Evolutionary conservation across 306 rosid genomes (phyloP).

Genomic region (Fragaria iinumae): DNA sequence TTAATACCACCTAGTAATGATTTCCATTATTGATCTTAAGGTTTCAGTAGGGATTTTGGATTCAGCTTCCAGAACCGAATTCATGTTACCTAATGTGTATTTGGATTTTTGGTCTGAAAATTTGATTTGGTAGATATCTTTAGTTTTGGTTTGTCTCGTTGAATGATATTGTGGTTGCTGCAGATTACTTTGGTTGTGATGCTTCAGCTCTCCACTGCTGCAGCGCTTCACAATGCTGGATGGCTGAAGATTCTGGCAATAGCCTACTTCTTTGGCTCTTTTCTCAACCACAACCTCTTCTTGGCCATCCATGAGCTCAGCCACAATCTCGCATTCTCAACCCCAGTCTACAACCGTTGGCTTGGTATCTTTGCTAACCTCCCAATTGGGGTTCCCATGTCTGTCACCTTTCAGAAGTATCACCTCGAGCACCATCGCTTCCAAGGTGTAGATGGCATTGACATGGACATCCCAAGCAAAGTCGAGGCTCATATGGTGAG

Average conservation of each 20-base stretch:
- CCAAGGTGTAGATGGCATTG: constrained; percentile 92
- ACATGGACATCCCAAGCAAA: constrained; percentile 84
- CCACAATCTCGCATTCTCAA: constrained; percentile 93
- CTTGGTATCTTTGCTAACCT: constrained; percentile 91
- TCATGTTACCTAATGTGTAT: neutral
- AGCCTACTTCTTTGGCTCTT: constrained; percentile 90
- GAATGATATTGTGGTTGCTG: constrained; percentile 29
- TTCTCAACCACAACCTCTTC: constrained; percentile 94
- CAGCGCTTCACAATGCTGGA: constrained; percentile 52
- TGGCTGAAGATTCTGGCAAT: constrained; percentile 75
- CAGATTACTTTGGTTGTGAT: constrained; percentile 70
- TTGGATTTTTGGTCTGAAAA: neutral
- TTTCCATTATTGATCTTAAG: neutral
- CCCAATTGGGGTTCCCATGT: constrained; percentile 92
- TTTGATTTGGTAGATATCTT: neutral
- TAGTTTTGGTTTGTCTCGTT: constrained; percentile 11
- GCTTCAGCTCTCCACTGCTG: constrained; percentile 83
- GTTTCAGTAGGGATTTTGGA: neutral
- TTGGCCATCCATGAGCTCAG: constrained; percentile 94
- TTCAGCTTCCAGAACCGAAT: neutral
- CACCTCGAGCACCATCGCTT: constrained; percentile 92
- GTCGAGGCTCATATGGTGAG: constrained; percentile 72
- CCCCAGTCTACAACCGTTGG: constrained; percentile 74
- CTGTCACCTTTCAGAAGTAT: constrained; percentile 90
- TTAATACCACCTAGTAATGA: neutral